A percentile compares a stretch with the other conserved stretches of the same genome.
Evolutionary conservation across 2,329 filamentous ascomycete species (phyloP).

Genomic region (Dothistroma pini): DNA sequence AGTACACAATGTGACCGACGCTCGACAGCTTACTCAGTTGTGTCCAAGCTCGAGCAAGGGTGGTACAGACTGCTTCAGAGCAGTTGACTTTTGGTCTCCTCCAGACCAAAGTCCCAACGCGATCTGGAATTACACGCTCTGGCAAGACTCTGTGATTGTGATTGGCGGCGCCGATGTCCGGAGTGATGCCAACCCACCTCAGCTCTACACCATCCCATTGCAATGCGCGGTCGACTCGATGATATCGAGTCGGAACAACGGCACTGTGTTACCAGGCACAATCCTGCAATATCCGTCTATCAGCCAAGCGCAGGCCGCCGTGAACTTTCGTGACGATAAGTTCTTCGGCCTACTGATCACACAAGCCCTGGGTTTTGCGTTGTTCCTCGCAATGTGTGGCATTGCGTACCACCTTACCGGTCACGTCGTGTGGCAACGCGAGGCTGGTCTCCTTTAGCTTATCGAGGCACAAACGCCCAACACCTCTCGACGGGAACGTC

Average conservation of each 20-base stretch:
- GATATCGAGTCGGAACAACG: constrained; percentile 56
- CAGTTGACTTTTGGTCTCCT: constrained; percentile 69
- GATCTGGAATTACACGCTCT: constrained; percentile 70
- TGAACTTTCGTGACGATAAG: constrained; percentile 60
- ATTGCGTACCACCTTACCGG: constrained; percentile 82
- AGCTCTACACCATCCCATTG: constrained; percentile 75
- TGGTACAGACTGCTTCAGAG: constrained; percentile 68
- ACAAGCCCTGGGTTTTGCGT: constrained; percentile 72
- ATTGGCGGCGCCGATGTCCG: constrained; percentile 70
- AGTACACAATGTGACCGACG: constrained; percentile 52
- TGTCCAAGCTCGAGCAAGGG: constrained; percentile 58
- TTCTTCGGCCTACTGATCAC: constrained; percentile 71
- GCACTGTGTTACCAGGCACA: constrained; percentile 38
- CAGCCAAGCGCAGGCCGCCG: constrained; percentile 62
- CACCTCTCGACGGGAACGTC: constrained; percentile 66
- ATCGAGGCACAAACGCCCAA: constrained; percentile 88
- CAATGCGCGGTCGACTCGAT: constrained; percentile 71
- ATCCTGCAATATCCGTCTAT: constrained; percentile 70
- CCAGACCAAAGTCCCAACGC: constrained; percentile 62
- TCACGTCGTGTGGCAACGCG: constrained; percentile 76
- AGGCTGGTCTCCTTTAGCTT: constrained; percentile 81
- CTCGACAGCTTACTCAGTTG: constrained; percentile 56
- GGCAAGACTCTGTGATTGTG: constrained; percentile 66
- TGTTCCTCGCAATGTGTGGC: constrained; percentile 72
- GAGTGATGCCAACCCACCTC: constrained; percentile 63